Conservation (phyloP, 1,284 basidiomycete genomes). For the Ustilago lituana region DNA sequence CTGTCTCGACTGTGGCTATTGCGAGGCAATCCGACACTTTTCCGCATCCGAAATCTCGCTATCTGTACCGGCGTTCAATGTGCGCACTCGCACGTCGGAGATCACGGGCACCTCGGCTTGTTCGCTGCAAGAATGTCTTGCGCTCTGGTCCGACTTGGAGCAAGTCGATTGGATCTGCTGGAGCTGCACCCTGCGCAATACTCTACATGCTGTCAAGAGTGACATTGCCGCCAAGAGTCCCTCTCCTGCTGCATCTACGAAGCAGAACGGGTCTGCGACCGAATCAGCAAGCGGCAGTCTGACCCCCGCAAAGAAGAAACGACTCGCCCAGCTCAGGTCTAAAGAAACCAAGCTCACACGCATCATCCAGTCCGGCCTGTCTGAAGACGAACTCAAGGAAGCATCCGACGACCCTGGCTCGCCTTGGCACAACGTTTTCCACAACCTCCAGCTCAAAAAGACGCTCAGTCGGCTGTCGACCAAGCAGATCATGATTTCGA, state of each 20-base stretch:
- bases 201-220: constrained; percentile 16
- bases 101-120: constrained; percentile 47
- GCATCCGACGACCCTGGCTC: constrained; percentile 24
- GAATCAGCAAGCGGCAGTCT: constrained; percentile 15
- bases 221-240: constrained; percentile 24
- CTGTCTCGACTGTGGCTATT: constrained; percentile 63
- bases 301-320: constrained; percentile 39
- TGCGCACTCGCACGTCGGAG: constrained; percentile 29
- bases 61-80: constrained; percentile 44
- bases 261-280: constrained; percentile 16
- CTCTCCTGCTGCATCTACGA: not conserved
- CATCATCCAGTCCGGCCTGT: constrained; percentile 42
- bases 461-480: constrained; percentile 48
- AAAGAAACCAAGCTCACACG: constrained; percentile 25
- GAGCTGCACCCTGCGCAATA: constrained; percentile 58
- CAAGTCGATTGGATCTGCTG: constrained; percentile 65
- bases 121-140: constrained; percentile 58
- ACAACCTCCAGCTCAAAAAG: constrained; percentile 35
- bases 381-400: constrained; percentile 56
- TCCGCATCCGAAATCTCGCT: constrained; percentile 58
- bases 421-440: constrained; percentile 23
- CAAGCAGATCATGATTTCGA: constrained; percentile 64
- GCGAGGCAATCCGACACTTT: constrained; percentile 62
- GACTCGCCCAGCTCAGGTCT: constrained; percentile 28
- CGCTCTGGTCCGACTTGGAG: constrained; percentile 58